Conservation (phyloP, 116 monocot species). For the Dioscorea cayenensis region DNA sequence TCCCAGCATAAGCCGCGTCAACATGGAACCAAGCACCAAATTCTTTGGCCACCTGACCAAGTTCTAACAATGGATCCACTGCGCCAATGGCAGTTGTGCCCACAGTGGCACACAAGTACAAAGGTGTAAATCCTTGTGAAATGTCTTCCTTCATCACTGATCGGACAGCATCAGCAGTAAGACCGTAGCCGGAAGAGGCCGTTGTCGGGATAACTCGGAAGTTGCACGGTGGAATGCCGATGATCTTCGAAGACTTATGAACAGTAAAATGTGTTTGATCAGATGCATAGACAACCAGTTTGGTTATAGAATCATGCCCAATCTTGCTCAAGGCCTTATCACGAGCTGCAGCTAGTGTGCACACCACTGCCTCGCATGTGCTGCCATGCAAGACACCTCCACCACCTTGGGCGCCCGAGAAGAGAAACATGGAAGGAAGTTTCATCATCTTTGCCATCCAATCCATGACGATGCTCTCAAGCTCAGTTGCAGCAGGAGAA, state of each 20-base stretch:
- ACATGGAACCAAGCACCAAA: conserved; percentile 28
- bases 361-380: conserved; percentile 45
- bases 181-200: conserved; percentile 8
- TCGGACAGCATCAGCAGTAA: conserved; percentile 11
- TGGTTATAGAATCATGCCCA: conserved; percentile 16
- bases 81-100: conserved; percentile 36
- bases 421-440: conserved; percentile 26
- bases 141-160: conserved; percentile 13
- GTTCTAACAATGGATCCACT: conserved; percentile 30
- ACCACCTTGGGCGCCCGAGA: conserved; percentile 26
- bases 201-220: conserved; percentile 19
- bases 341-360: conserved; percentile 36
- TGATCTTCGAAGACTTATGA: conserved; percentile 32
- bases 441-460: conserved; percentile 32
- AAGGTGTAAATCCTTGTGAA: conserved; percentile 17
- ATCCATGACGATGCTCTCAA: conserved; percentile 29
- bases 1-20: conserved; percentile 41
- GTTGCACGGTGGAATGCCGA: conserved; percentile 35
- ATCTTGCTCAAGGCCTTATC: conserved; percentile 21
- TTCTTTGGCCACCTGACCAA: conserved; percentile 19
- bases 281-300: conserved; percentile 33
- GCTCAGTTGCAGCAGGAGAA: conserved; percentile 37
- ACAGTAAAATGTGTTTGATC: conserved; percentile 48
- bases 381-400: conserved; percentile 44
- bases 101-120: conserved; percentile 44